These are phyloP conservation scores for Venturia asperata DNA, from an alignment of 2,329 filamentous ascomycete species.

Conservation along the genomic window DNA sequence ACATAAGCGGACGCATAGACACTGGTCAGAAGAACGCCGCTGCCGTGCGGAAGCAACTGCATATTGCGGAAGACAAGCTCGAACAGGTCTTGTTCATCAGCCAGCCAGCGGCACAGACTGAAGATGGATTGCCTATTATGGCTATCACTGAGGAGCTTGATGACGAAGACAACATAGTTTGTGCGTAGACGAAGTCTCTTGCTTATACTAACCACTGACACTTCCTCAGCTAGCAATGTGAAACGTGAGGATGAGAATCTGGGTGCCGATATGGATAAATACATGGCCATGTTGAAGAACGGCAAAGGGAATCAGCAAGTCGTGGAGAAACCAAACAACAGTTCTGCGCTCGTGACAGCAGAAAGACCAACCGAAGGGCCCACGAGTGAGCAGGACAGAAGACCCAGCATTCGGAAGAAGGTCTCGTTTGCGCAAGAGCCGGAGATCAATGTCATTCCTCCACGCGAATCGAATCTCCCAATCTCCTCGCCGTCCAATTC, in stretches of 20 bases:
- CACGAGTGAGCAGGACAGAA: background rate
- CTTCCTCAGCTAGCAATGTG: conserved; percentile 16
- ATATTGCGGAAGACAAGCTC: conserved; percentile 61
- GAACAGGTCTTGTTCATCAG: conserved; percentile 54
- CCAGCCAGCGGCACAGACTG: background rate
- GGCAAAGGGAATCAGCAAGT: background rate
- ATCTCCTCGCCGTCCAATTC: background rate
- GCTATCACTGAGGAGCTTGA: conserved; percentile 21
- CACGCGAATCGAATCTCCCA: conserved; percentile 4
- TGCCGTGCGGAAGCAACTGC: conserved; percentile 66
- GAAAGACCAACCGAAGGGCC: background rate
- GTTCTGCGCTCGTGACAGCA: background rate
- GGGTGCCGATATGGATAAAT: conserved; percentile 4
- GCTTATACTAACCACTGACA: background rate
- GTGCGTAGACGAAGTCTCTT: background rate
- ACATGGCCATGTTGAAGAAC: conserved; percentile 2
- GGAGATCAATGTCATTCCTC: conserved; percentile 8
- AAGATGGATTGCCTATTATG: conserved; percentile 18
- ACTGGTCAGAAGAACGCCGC: conserved; percentile 66
- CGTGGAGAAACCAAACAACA: background rate
- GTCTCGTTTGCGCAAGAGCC: conserved; percentile 10
- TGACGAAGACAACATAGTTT: conserved; percentile 20
- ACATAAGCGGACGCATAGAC: conserved; percentile 71
- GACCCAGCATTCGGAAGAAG: background rate
- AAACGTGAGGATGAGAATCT: conserved; percentile 2